Base-by-base conservation (phyloP, 1,139 yeast species). In the Geotrichum bryndzae region DNA sequence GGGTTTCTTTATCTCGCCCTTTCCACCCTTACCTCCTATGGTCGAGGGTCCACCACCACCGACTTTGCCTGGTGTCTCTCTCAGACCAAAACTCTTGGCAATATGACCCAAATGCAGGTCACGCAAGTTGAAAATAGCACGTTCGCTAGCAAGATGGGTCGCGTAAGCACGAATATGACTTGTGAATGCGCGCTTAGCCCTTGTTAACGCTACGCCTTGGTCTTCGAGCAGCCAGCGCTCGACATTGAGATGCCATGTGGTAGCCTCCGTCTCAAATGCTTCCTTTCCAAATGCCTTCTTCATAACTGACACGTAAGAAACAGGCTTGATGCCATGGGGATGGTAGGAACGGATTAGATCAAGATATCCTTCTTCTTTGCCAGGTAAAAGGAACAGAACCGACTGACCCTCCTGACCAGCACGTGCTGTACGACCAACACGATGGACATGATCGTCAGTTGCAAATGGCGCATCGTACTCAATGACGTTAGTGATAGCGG, bases 381-480 rank as follows among this genome's bases (percentile, higher is more conserved):
- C 96, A 0, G 99, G 98, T 51, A 92, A 78, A 58, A 95, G 77
- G 70, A 94, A 90, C 64, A 94, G 75, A 2, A 85, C 76, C 67
- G 96, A 94, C 58, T 79, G 78, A 68, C 99, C 99, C 0, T 70
- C 64, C 52, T 86, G 82, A 59, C 89, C 87, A 0, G 98, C 99
- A 75, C 99, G 84, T 0, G 98, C 98, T 0, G 98, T 92, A 78
- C 99, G 84, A 54, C 99, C 99, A 51, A 91, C 91, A 67, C 99
- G 82, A 73, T 94, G 99, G 48, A 94, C 86, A 70, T 94, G 96
- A 70, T 95, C 99, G 68, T 94, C 89, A 0, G 95, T 82, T 0
- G 96, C 87, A 64, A 88, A 84, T n/a, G 99, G 98, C 60, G 95
- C 80, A 70, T 94, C 99, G 71, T 90, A 94, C 72, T 94, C 96